Percentiles rank a stretch among this genome's conserved stretches.
Conservation (phyloP, 225 moss, liverwort and hornwort genomes). For the Thuidium tamariscinum region DNA sequence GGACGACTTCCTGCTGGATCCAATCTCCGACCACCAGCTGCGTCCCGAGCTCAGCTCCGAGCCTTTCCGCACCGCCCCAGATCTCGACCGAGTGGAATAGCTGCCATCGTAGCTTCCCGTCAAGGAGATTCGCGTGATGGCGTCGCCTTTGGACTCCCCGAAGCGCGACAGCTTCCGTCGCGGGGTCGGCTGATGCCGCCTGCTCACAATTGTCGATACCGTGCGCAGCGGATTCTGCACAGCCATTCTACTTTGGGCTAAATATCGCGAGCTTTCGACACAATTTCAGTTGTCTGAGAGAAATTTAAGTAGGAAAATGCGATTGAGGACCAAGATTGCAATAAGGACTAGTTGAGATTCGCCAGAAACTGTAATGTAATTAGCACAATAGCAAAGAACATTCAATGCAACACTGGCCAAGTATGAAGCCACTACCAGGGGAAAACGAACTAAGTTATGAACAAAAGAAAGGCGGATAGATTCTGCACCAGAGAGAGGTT, state of each 20-base stretch:
- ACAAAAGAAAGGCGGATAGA: not conserved
- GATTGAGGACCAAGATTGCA: not conserved
- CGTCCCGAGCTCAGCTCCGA: slow-evolving; percentile 26
- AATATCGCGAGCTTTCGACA: not conserved
- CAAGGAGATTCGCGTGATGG: slow-evolving; percentile 11
- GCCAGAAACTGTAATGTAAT: not conserved
- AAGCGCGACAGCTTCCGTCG: slow-evolving; percentile 4
- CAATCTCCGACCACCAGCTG: slow-evolving; percentile 41
- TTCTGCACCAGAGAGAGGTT: slow-evolving; percentile 27
- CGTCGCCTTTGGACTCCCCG: not conserved
- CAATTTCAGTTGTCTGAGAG: not conserved
- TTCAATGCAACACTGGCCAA: not conserved
- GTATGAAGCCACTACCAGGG: not conserved
- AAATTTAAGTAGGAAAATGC: no score
- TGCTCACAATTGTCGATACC: slow-evolving; percentile 30
- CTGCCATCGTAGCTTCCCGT: slow-evolving; percentile 27
- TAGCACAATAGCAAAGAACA: not conserved
- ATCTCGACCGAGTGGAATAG: not conserved
- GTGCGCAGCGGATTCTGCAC: slow-evolving; percentile 36
- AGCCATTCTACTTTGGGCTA: not conserved
- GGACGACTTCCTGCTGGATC: slow-evolving; percentile 18
- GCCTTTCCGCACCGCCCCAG: not conserved
- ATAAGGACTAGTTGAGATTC: no score
- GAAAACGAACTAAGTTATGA: not conserved
- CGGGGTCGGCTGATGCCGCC: not conserved